Conservation (phyloP, 805 yeast species). For the Candida xyloterini region DNA sequence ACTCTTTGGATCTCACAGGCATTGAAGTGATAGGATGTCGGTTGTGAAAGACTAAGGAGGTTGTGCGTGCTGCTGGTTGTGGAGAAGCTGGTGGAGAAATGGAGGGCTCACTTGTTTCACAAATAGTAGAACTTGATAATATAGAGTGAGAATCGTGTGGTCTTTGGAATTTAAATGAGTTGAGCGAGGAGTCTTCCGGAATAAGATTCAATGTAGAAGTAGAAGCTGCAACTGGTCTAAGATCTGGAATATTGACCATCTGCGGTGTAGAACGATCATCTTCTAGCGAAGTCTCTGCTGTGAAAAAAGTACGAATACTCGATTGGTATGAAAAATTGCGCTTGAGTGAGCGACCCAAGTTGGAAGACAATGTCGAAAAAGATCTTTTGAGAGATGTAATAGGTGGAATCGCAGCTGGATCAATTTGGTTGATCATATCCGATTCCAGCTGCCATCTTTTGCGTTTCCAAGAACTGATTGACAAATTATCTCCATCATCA, state of each 20-base stretch:
- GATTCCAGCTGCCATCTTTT: slow-evolving; percentile 45
- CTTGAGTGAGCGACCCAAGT: slow-evolving; percentile 25
- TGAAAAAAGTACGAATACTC: slow-evolving; percentile 25
- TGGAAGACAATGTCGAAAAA: slow-evolving; percentile 29
- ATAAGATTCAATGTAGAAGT: slow-evolving; percentile 26
- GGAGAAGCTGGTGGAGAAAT: slow-evolving; percentile 7
- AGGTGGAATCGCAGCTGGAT: slow-evolving; percentile 14
- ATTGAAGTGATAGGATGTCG: slow-evolving; percentile 9
- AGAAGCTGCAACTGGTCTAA: slow-evolving; percentile 11
- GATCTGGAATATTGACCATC: slow-evolving; percentile 5
- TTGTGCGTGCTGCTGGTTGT: slow-evolving; percentile 12
- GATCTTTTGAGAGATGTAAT: slow-evolving; percentile 24
- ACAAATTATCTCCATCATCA: slow-evolving; percentile 41
- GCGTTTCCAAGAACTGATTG: slow-evolving; percentile 51
- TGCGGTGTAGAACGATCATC: slow-evolving; percentile 6
- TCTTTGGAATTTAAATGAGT: slow-evolving; percentile 11
- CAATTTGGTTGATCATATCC: slow-evolving; percentile 6
- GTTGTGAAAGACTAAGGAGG: slow-evolving; percentile 17
- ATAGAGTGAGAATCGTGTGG: slow-evolving; percentile 16
- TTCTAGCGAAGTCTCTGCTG: slow-evolving; percentile 25
- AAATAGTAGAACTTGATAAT: slow-evolving; percentile 13
- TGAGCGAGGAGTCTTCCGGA: slow-evolving; percentile 26
- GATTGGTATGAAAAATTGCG: slow-evolving; percentile 31
- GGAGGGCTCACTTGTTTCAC: slow-evolving; percentile 1
- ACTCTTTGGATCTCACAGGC: slow-evolving; percentile 21